These are phyloP conservation scores for Stephanocyclus meneghinianus DNA, from an alignment of 352 stramenopile genomes.

Conservation along the genomic window DNA sequence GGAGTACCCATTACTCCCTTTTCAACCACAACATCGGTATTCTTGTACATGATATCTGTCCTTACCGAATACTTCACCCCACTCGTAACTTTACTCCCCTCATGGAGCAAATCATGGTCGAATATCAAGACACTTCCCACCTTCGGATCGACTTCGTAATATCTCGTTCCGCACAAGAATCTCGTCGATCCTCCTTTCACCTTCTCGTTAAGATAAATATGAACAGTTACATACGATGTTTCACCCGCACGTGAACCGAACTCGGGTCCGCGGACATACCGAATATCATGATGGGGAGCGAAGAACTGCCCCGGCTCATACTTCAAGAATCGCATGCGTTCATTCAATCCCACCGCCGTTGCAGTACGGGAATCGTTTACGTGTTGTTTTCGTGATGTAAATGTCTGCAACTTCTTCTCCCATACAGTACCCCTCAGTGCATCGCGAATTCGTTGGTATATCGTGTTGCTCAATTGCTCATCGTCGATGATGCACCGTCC, in stretches of 20 bases:
- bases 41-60: slow-evolving; percentile 58
- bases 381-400: slow-evolving; percentile 4
- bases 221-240: slow-evolving; percentile 31
- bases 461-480: slow-evolving; percentile 11
- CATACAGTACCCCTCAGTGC: slow-evolving; percentile 12
- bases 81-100: slow-evolving; percentile 31
- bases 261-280: slow-evolving; percentile 28
- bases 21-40: not conserved
- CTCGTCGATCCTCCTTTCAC: slow-evolving; percentile 50
- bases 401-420: slow-evolving; percentile 26
- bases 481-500: slow-evolving; percentile 57
- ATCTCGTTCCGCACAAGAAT: slow-evolving; percentile 31
- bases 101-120: slow-evolving; percentile 52
- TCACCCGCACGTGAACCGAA: slow-evolving; percentile 24
- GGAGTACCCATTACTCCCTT: not conserved
- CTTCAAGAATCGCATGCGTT: slow-evolving; percentile 53
- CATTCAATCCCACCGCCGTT: slow-evolving; percentile 52
- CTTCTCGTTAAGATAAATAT: slow-evolving; percentile 59
- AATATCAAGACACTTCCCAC: slow-evolving; percentile 52
- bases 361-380: not conserved
- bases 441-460: slow-evolving; percentile 47
- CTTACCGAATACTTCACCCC: slow-evolving; percentile 57
- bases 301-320: slow-evolving; percentile 58
- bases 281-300: slow-evolving; percentile 49
- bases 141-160: slow-evolving; percentile 38